Evolutionary conservation across 2,329 filamentous ascomycete genomes (phyloP), one percentile per base, ranked within the genome.

Genomic region (Nakataea oryzae): DNA sequence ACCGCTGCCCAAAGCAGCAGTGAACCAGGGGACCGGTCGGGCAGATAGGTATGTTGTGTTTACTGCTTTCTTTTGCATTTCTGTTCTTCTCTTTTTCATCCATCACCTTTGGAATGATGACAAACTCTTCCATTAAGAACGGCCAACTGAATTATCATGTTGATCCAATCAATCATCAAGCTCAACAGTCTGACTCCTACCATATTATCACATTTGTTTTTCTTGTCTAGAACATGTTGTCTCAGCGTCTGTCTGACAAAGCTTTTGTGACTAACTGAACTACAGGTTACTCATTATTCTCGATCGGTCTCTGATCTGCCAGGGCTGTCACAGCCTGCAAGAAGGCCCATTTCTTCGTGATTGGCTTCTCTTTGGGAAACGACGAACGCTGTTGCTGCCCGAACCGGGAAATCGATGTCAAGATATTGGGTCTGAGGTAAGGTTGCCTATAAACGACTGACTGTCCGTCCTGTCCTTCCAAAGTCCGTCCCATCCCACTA

Each of bases 101-200:
- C 17, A 17, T 54, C 30, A 27, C n/a, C 27, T n/a, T n/a, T 61
- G 24, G 4, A 65, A 66, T 66, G 65, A 66, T 66, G 65, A 66
- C 56, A 64, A 28, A 62, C 57, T 26, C 62, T 64, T 64, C 63
- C 62, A 62, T 66, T 66, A 66, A 66, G 65, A 66, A 66, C 65
- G 65, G 65, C 65, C 64, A 66, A 66, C 65, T 66, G 65, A 66
- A 66, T 65, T 60, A 65, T 64, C 65, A 66, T 66, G 65, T 66
- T 66, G 65, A 66, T 64, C 30, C 61, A 64, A 68, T 75, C 77
- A 74, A 72, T 74, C 79, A 82, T 61, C 82, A 85, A 85, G 81
- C 82, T 85, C 81, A 84, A 84, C 60, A 61, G 60, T 61, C 60
- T 61, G 60, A 61, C 32, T 30, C 12, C 41, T 32, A 30, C 54